phyloP scores from a whole-genome alignment of 164 flowering plant species.

The Liriodendron chinense region DNA sequence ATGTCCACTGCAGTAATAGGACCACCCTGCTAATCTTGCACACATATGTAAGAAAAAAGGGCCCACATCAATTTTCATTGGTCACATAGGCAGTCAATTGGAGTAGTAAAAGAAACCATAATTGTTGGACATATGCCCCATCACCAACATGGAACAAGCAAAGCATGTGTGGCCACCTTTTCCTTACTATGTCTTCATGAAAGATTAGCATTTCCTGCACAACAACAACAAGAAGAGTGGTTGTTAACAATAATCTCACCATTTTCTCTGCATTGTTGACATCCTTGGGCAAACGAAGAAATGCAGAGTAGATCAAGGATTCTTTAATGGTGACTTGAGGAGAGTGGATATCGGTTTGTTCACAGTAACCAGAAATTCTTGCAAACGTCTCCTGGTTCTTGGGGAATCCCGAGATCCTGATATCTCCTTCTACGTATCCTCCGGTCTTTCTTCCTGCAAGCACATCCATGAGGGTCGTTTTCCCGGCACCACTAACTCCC shows the following conservation, averaged over 20 bases:
- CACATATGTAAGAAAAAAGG: not conserved
- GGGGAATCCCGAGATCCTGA: constrained; percentile 84
- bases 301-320: constrained; percentile 92
- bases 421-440: constrained; percentile 80
- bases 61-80: not conserved
- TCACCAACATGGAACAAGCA: not conserved
- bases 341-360: constrained; percentile 40
- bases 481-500: constrained; percentile 97
- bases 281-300: constrained; percentile 86
- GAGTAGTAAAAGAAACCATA: not conserved
- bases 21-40: not conserved
- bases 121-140: not conserved
- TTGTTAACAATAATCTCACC: constrained; percentile 32
- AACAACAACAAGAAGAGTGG: not conserved
- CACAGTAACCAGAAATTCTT: constrained; percentile 69
- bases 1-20: too few species aligned
- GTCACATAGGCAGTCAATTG: not conserved
- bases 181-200: too few species aligned
- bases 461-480: constrained; percentile 59
- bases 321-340: constrained; percentile 48
- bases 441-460: constrained; percentile 67
- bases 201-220: not conserved
- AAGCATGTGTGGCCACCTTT: too few species aligned
- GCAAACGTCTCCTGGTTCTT: constrained; percentile 95
- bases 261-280: constrained; percentile 68